These are phyloP conservation scores for Isatis tinctoria DNA, from an alignment of 345 rosid species.

Conservation along the genomic window DNA sequence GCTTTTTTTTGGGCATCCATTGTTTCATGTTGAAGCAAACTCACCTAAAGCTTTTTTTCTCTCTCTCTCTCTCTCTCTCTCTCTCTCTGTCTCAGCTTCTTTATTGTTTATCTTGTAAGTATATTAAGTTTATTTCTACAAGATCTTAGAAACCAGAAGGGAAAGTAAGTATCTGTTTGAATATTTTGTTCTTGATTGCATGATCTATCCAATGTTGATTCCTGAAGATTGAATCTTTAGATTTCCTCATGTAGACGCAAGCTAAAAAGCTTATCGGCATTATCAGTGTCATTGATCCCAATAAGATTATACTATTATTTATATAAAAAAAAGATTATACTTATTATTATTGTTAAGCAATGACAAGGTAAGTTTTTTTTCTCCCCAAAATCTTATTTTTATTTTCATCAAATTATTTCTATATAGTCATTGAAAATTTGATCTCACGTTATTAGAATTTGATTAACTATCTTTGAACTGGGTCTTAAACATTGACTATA, in stretches of 20 bases:
- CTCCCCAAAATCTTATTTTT: not conserved
- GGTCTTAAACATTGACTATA: not conserved
- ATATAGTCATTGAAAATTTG: too few species aligned
- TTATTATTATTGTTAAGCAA: not conserved
- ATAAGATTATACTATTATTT: not conserved
- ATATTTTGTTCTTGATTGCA: conserved; percentile 31
- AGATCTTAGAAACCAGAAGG: conserved; percentile 8
- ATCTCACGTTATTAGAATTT: not conserved
- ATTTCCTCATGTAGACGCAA: conserved; percentile 56
- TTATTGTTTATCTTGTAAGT: not conserved
- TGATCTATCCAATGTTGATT: conserved; percentile 42
- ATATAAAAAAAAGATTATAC: too few species aligned
- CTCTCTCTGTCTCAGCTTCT: conserved; percentile 29
- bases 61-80: not conserved
- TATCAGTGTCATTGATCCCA: not conserved
- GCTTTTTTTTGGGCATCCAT: conserved; percentile 61
- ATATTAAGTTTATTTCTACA: not conserved
- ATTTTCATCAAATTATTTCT: too few species aligned
- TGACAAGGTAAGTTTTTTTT: not conserved
- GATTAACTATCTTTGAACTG: not conserved
- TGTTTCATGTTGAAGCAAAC: conserved; percentile 83
- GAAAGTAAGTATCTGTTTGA: conserved; percentile 26
- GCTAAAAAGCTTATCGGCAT: conserved; percentile 16
- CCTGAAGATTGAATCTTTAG: conserved; percentile 44
- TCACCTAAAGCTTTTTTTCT: conserved; percentile 30